Base-by-base conservation (phyloP, 73 alveolate genomes). In the Paramecium pentaurelia region DNA sequence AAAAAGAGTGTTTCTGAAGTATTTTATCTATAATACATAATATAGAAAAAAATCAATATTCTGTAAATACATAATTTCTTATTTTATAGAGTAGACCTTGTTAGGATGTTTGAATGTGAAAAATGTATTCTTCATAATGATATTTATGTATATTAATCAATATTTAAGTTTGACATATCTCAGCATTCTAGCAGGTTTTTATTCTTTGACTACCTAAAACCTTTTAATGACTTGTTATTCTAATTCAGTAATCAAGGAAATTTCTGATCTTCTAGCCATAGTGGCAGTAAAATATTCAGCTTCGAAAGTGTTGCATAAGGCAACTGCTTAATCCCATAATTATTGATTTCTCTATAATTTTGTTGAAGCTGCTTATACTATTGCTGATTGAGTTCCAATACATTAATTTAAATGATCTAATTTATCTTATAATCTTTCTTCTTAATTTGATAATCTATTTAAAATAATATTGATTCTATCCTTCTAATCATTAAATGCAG, bases 291-390 rank as follows among this genome's bases (percentile, higher is more conserved):
- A 38, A 38, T 80, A 80, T 45, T 80, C 91, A 8, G 4, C n/a
- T 8, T 80, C 75, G 16, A 80, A 80, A 20, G 91, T 80, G n/a
- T 60, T 22, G 16, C 91, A 80, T 34, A 80, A 25, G 2, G 91
- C 91, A 11, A 38, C 34, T 10, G 91, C 91, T 80, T 80, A 45
- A 47, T 80, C 91, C 91, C 91, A 80, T 42, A 80, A n/a, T 80
- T 80, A 44, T 40, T 34, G 8, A 6, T 80, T 80, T 80, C 91
- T 80, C 27, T 45, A 7, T 27, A 45, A 64, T 20, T 80, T 80
- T 40, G 32, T 27, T 80, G 91, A 80, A 0, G 91, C 91, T n/a
- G 91, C 58, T 80, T 80, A 80, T 3, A 42, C 91, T 12, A 80
- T 80, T 18, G 91, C 91, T 34, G 77, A 80, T 80, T 80, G 11